Base-by-base conservation (phyloP, 257 asterid genomes). In the Eucommia ulmoides region DNA sequence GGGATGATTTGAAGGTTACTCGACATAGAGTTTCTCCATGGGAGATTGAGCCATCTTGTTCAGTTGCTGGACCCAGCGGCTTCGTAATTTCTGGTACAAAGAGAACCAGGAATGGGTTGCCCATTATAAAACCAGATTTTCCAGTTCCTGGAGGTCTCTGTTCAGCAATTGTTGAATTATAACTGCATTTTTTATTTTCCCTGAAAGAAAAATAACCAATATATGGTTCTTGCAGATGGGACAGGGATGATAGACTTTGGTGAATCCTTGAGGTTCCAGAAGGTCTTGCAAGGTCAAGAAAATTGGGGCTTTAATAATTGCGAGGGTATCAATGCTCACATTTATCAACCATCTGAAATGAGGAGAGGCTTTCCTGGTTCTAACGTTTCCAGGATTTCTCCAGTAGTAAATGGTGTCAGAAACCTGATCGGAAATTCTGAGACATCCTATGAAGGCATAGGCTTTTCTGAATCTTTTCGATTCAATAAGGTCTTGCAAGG, bases 281-380 rank as follows among this genome's bases (percentile, higher is more conserved):
- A 84, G 97, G 99, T 91, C 99, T 91, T 91, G 99, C 99, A 91
- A 91, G 99, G 99, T 91, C 99, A 91, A 91, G 99, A 86, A 91
- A 79, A 80, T 35, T 67, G 72, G 62, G 64, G 79, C 45, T 75
- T 72, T 58, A 72, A 68, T 23, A 65, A 67, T 50, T 58, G 58
- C 11, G 68, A 77, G 48, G 70, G 79, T 50, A n/a, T n/a, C n/a
- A 75, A 76, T 56, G 67, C 72, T 22, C 73, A 72, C 46, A 66
- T 68, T 48, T 74, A 60, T 49, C 82, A 59, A 59, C 71, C 73
- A 26, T 55, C 78, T 0, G 80, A 74, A 23, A 66, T 63, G 38
- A 70, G 77, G 61, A 67, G 75, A 62, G 64, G 74, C 65, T 70
- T 64, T 66, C 66, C 91, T 33, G 70, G 70, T 44, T 63, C 53